Percentiles rank a stretch among this genome's conserved stretches.
These are phyloP conservation scores for Penicillium pancosmium DNA, from an alignment of 495 filamentous ascomycete genomes.

Conservation along the genomic window DNA sequence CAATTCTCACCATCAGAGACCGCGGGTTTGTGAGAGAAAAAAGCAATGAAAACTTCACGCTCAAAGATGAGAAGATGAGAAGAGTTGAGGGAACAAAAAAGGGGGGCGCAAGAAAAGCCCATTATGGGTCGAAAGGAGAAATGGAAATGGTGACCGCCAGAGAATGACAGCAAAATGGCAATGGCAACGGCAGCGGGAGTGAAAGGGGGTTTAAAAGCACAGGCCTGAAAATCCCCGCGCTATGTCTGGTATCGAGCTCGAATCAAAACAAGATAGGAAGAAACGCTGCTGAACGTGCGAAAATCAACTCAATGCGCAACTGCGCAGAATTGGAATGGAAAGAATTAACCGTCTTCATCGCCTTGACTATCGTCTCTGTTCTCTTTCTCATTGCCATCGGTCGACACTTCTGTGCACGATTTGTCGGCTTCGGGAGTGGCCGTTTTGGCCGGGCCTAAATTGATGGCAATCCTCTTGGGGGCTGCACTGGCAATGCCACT, in stretches of 20 bases:
- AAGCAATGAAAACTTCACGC: constrained; percentile 1
- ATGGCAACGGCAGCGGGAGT: constrained; percentile 8
- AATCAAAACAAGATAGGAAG: constrained; percentile 21
- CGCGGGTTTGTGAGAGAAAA: constrained; percentile 1
- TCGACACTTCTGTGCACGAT: constrained; percentile 14
- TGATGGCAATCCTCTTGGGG: constrained; percentile 57
- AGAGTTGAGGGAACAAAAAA: not conserved
- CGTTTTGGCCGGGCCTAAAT: constrained; percentile 36
- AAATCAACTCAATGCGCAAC: constrained; percentile 7
- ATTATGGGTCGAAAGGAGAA: not conserved
- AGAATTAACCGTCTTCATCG: constrained; percentile 30
- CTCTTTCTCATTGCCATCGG: constrained; percentile 41
- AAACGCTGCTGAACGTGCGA: constrained; percentile 20
- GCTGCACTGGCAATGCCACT: constrained; percentile 31
- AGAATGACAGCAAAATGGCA: constrained; percentile 14
- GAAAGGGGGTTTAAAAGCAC: constrained; percentile 13
- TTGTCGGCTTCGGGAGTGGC: constrained; percentile 16
- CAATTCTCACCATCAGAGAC: constrained; percentile 11
- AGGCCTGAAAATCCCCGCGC: constrained; percentile 18
- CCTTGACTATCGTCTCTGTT: constrained; percentile 36
- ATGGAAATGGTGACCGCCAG: constrained; percentile 16
- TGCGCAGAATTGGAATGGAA: constrained; percentile 18
- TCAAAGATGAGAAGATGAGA: constrained; percentile 7
- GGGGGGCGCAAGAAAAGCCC: constrained; percentile 1
- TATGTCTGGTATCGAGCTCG: constrained; percentile 47